A percentile compares a stretch with the other conserved stretches of the same genome.
phyloP scores from a whole-genome alignment of 2,329 filamentous ascomycete genomes.

The Balansia obtecta region DNA sequence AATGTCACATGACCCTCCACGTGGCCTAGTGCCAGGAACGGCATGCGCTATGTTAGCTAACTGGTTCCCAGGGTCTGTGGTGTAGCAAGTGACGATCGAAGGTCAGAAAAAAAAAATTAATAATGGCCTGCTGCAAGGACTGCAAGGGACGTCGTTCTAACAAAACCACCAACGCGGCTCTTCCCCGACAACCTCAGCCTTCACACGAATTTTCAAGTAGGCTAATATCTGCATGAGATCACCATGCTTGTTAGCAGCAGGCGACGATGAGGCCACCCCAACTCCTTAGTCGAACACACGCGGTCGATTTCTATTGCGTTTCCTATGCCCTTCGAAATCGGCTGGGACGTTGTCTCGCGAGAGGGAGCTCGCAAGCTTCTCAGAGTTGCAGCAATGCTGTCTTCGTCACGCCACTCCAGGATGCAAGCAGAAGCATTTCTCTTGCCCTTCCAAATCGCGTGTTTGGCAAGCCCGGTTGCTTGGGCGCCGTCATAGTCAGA shows the following conservation, averaged over 20 bases:
- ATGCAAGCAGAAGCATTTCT: slow-evolving; percentile 1
- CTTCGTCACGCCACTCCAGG: slow-evolving; percentile 8
- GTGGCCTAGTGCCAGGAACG: not conserved
- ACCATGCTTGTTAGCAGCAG: slow-evolving; percentile 18
- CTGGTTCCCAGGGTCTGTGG: not conserved
- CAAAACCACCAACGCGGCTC: not conserved
- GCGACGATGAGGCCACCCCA: slow-evolving; percentile 22
- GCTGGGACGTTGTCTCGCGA: slow-evolving; percentile 20
- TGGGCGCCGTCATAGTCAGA: slow-evolving; percentile 20
- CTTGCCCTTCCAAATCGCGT: slow-evolving; percentile 23
- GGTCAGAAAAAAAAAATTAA: not conserved
- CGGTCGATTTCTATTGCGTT: slow-evolving; percentile 15
- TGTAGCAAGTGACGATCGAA: not conserved
- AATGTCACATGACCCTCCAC: slow-evolving; percentile 5
- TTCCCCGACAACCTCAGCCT: not conserved
- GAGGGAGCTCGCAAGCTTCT: slow-evolving; percentile 13
- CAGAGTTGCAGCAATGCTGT: slow-evolving; percentile 8
- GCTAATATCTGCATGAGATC: slow-evolving; percentile 3
- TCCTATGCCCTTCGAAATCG: slow-evolving; percentile 10
- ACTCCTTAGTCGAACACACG: slow-evolving; percentile 16
- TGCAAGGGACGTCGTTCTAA: not conserved
- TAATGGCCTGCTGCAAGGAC: not conserved
- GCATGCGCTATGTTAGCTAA: not conserved
- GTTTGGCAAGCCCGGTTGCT: slow-evolving; percentile 24
- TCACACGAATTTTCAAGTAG: not conserved